Base-by-base conservation (phyloP, 768 basidiomycete species). In the Mycena venus region DNA sequence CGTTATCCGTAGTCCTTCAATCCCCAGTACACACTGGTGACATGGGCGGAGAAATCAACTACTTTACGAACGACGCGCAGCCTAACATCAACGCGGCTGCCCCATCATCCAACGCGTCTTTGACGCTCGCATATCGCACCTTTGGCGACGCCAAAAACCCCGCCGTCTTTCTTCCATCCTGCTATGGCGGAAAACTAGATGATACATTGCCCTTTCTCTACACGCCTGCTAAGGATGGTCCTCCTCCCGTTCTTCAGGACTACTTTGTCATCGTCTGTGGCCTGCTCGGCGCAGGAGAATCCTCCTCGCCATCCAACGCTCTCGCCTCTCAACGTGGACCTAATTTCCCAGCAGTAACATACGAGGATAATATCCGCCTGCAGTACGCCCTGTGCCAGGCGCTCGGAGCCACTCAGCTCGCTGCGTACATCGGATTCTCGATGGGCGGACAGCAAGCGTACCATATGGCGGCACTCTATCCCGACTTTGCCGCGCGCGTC, bases 361-460 rank as follows among this genome's bases (percentile, higher is more conserved):
- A 76, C 63, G 75, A 76, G 47, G 75, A 76, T 19, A 76, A 76
- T 32, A 69, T 72, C 11, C 70, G 63, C 17, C 31, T 76, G 42
- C 75, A 76, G 66, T 47, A 76, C 58, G 71, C 70, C 0, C 67
- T 76, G 4, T 76, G 75, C 61, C n/a, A 25, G 10, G 65, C 66
- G 12, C 47, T 75, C 19, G 75, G 70, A 7, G 60, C 69, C 23
- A 42, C 60, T 19, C 44, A 69, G 40, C 66, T 75, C 3, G 53
- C 53, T 2, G 75, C 68, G 42, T 76, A 76, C 56, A 76, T 76
- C 29, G 75, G 71, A 9, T 76, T 73, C 67, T 73, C 71, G 56
- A 76, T 76, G 75, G 75, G 75, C 38, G 75, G 75, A 19, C 75
- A 76, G 63, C 75, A 76, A n/a, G 75, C 75, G 6, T 76, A 76